Evolutionary conservation across 805 yeast species (phyloP), one percentile per base, ranked within the genome.

Genomic region (Isabelozyma heimii): DNA sequence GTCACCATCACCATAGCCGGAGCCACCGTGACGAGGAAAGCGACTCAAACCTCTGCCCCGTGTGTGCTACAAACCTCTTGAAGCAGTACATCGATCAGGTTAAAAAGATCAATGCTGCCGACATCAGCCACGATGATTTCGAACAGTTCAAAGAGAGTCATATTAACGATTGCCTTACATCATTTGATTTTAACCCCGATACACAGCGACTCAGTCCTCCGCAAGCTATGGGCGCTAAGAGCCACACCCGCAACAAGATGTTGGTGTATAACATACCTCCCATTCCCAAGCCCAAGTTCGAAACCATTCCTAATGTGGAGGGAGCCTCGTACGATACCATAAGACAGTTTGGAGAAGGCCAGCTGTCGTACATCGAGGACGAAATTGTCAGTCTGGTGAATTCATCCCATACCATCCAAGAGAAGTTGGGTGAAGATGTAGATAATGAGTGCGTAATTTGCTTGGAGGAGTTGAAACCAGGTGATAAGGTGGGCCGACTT

Each of bases 371-470:
- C 37, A 24, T 27, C 14, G 35, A 20, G 8, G 17, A 33, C 30
- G 47, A 42, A 28, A 41, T 48, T 4, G 53, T 57, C 8, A 67
- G 67, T 2, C 61, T 66, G 7, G 57, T 61, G 13, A 55, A 47
- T 4, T 60, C 66, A 8, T 46, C 45, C 20, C 45, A 55, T 12
- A 61, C 66, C 12, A 46, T 60, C 10, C 59, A 47, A n/a, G 58
- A 56, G 26, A 52, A 52, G 37, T 55, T 52, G n/a, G 46, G 49
- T 33, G 61, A 58, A 8, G 62, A 70, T 26, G 74, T 72, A 14
- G 83, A 76, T 33, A 81, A 82, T 44, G 98, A 94, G 65, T 94
- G 99, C 65, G 92, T 90, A 13, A 92, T 94, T 20, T 94, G 99
- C 61, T 81, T 92, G 52, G 99, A 94, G 63, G 96, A 89, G 15